Conservation (phyloP, 2,329 filamentous ascomycete species). For the Elsinoe ampelina region DNA sequence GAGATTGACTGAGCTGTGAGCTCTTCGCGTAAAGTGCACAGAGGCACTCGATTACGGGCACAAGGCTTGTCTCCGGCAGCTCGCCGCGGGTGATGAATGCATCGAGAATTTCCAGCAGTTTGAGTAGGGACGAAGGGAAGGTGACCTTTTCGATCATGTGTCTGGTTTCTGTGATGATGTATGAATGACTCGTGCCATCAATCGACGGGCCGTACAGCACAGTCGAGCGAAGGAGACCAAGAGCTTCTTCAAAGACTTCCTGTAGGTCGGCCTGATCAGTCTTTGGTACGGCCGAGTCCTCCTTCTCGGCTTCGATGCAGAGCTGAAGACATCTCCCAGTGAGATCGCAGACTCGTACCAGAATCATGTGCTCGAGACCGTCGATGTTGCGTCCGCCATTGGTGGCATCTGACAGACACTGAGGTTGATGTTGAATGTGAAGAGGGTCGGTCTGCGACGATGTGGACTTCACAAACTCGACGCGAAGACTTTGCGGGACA, state of each 20-base stretch:
- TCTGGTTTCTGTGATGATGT: slow-evolving; percentile 6
- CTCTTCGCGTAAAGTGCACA: slow-evolving; percentile 2
- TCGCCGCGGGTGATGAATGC: slow-evolving; percentile 12
- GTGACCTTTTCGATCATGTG: slow-evolving; percentile 7
- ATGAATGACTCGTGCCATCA: background rate
- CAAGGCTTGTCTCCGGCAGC: slow-evolving; percentile 3
- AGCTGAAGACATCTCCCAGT: background rate
- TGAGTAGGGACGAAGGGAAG: background rate
- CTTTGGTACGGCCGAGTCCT: background rate
- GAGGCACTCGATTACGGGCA: slow-evolving; percentile 1
- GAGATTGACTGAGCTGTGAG: background rate
- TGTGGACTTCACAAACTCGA: background rate
- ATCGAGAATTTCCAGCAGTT: slow-evolving; percentile 6
- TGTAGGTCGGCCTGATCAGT: background rate
- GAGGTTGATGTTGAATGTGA: background rate
- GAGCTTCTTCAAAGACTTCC: background rate
- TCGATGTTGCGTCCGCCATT: slow-evolving; percentile 9
- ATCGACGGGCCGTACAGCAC: slow-evolving; percentile 10
- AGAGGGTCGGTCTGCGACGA: background rate
- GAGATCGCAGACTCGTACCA: background rate
- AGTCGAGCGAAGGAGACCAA: slow-evolving; percentile 5
- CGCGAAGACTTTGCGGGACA: slow-evolving; percentile 9
- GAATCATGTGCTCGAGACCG: slow-evolving; percentile 6
- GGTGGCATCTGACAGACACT: background rate
- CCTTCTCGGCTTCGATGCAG: background rate